phyloP scores from a whole-genome alignment of 2,329 filamentous ascomycete species.

The Aspergillus spinulosporus region DNA sequence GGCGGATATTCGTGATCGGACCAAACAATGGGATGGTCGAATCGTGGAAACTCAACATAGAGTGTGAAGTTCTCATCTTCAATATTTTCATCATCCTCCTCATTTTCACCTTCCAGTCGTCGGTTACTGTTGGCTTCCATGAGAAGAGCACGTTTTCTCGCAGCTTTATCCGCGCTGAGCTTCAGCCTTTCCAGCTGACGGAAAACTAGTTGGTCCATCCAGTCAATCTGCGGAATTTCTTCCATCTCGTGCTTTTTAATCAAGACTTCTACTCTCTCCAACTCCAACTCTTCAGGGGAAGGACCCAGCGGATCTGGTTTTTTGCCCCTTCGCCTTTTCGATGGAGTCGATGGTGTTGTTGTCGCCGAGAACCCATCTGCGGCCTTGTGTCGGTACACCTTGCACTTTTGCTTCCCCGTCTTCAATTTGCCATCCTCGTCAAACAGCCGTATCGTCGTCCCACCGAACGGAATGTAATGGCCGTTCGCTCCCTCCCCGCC shows the following conservation, averaged over 20 bases:
- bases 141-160: conserved; percentile 55
- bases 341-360: conserved; percentile 70
- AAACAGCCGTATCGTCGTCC: conserved; percentile 89
- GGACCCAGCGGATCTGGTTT: conserved; percentile 48
- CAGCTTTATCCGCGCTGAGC: conserved; percentile 63
- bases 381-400: conserved; percentile 74
- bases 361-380: conserved; percentile 84
- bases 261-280: conserved; percentile 82
- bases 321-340: conserved; percentile 54
- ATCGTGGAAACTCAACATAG: conserved; percentile 87
- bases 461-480: conserved; percentile 87
- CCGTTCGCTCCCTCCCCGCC: conserved; percentile 68
- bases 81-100: conserved; percentile 39
- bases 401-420: conserved; percentile 90
- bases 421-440: conserved; percentile 87
- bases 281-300: conserved; percentile 75
- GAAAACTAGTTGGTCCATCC: conserved; percentile 94
- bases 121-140: conserved; percentile 38
- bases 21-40: conserved; percentile 94
- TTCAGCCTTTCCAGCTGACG: conserved; percentile 80
- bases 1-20: conserved; percentile 89
- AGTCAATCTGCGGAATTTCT: conserved; percentile 87
- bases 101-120: conserved; percentile 36
- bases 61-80: conserved; percentile 73
- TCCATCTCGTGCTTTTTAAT: conserved; percentile 99